Evolutionary conservation across 495 filamentous ascomycete species (phyloP).

Genomic region (Podospora fimiseda): DNA sequence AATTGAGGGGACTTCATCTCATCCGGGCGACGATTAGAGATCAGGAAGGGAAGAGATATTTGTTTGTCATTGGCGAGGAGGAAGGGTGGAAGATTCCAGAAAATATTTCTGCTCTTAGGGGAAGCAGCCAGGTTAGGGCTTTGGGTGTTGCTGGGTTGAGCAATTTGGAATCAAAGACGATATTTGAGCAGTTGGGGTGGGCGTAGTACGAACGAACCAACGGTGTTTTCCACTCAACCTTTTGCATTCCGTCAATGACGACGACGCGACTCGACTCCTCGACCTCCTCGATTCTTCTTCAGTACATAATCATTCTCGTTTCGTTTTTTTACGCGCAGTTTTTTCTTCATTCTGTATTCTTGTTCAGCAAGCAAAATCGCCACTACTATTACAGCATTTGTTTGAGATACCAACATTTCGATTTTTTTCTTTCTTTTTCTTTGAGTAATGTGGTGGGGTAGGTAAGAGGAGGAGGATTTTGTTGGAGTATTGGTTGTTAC

Average conservation of each 20-base stretch:
- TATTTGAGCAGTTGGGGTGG: constrained; percentile 59
- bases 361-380: background rate
- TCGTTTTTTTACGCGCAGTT: too few relatives aligned
- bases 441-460: too few relatives aligned
- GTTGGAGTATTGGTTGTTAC: too few relatives aligned
- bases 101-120: constrained; percentile 66
- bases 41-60: constrained; percentile 71
- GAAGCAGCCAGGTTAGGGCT: constrained; percentile 61
- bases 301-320: too few relatives aligned
- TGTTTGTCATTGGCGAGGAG: constrained; percentile 74
- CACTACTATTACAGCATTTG: background rate
- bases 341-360: too few relatives aligned
- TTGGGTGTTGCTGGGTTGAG: constrained; percentile 59
- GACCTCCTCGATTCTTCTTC: too few relatives aligned
- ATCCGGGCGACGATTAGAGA: constrained; percentile 78
- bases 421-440: constrained; percentile 3
- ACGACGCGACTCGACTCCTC: too few relatives aligned
- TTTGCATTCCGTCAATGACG: background rate
- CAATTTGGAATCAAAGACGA: constrained; percentile 50
- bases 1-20: constrained; percentile 58
- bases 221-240: too few relatives aligned
- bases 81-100: constrained; percentile 92
- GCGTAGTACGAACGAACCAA: background rate
- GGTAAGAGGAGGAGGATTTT: too few relatives aligned
- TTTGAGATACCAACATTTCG: constrained; percentile 2